Conservation (phyloP, 1,139 yeast species). For the Diutina scorzettiae region DNA sequence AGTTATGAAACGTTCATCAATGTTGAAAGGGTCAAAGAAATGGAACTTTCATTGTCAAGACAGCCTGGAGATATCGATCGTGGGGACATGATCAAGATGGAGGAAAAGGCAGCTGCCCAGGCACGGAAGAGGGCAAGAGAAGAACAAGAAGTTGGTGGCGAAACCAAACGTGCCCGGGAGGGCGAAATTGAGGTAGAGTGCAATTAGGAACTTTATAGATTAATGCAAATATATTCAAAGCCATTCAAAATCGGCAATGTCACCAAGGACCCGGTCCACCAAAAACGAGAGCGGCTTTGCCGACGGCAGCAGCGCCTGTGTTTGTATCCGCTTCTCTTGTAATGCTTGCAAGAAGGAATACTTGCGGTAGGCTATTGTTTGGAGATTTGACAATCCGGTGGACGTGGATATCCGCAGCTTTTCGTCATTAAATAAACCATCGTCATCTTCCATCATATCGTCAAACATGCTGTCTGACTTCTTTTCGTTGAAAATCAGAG, state of each 20-base stretch:
- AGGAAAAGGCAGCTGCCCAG: background rate
- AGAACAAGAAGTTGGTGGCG: background rate
- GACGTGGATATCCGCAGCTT: constrained; percentile 1
- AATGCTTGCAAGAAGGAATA: background rate
- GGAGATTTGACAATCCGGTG: background rate
- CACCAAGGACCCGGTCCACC: background rate
- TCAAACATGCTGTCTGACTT: background rate
- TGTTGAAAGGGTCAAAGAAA: background rate
- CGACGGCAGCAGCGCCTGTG: background rate
- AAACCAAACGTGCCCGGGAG: background rate
- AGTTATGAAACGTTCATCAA: background rate
- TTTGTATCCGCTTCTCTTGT: background rate
- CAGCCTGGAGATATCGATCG: background rate
- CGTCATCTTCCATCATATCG: constrained; percentile 5
- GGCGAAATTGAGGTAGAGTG: background rate
- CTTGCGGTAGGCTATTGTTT: background rate
- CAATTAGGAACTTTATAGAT: background rate
- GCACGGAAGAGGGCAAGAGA: background rate
- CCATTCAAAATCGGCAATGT: background rate
- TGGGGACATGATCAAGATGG: constrained; percentile 2
- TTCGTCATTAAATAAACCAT: constrained; percentile 6
- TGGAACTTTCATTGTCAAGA: background rate
- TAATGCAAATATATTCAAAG: background rate
- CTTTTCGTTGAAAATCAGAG: constrained; percentile 10
- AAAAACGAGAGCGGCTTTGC: background rate